These are phyloP conservation scores for Sporisorium iseilematis-ciliati DNA, from an alignment of 1,284 basidiomycete species.

Conservation along the genomic window DNA sequence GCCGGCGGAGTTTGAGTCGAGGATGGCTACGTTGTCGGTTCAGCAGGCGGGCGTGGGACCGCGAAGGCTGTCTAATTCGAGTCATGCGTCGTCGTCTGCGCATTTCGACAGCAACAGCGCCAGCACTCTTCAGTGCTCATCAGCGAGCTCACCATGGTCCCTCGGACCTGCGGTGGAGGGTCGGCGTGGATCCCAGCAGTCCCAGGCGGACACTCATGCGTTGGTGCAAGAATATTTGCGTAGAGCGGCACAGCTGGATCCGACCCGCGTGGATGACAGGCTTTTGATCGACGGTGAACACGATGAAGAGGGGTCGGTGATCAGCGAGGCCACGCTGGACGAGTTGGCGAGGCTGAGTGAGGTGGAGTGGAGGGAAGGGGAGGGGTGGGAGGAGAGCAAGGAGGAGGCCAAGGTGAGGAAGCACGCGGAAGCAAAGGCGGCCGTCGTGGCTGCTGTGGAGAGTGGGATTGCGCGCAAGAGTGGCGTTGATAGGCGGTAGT, in stretches of 20 bases:
- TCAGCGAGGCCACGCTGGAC: conserved; percentile 56
- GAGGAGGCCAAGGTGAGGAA: conserved; percentile 15
- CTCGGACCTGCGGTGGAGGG: conserved; percentile 18
- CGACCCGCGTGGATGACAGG: conserved; percentile 1
- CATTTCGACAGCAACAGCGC: conserved; percentile 44
- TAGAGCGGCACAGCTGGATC: conserved; percentile 26
- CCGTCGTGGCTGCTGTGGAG: conserved; percentile 22
- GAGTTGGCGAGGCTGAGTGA: conserved; percentile 46
- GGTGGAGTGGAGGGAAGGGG: conserved; percentile 20
- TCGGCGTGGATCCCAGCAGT: conserved; percentile 19
- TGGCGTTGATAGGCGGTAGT: neutral
- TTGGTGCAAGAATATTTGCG: conserved; percentile 50
- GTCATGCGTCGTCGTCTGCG: conserved; percentile 39
- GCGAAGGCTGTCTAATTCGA: conserved; percentile 35
- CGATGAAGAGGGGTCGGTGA: conserved; percentile 33
- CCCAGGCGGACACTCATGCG: conserved; percentile 40
- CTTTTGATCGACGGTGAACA: conserved; percentile 16
- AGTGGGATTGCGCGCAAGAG: conserved; percentile 45
- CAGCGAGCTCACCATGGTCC: conserved; percentile 43
- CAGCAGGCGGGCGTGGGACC: conserved; percentile 15
- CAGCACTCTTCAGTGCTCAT: conserved; percentile 37
- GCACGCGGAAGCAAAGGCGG: conserved; percentile 20
- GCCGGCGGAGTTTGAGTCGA: conserved; percentile 34
- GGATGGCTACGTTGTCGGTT: conserved; percentile 36
- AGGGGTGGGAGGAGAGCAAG: conserved; percentile 7